Percentiles rank a stretch among this genome's conserved stretches.
Conservation (phyloP, 768 basidiomycete genomes). For the Amanita polypyramis region DNA sequence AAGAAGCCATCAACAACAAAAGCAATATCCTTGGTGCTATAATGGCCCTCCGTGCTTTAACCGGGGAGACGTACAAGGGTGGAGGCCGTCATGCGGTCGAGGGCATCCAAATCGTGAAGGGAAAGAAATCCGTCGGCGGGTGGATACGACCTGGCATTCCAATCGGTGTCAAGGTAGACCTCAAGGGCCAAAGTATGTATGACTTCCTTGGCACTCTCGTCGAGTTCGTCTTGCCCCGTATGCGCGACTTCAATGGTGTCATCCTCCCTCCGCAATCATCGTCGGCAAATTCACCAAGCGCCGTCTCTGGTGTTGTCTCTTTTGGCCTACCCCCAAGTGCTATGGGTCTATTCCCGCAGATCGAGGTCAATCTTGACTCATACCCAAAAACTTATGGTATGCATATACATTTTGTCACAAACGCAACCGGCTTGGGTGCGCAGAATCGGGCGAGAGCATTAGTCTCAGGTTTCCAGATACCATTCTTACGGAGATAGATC, state of each 20-base stretch:
- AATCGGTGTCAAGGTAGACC: constrained; percentile 80
- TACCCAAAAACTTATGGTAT: constrained; percentile 85
- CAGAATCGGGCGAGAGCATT: constrained; percentile 83
- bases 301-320: constrained; percentile 79
- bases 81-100: constrained; percentile 59
- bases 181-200: constrained; percentile 90
- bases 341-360: constrained; percentile 89
- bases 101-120: constrained; percentile 75
- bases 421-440: constrained; percentile 78
- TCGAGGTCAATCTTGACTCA: constrained; percentile 87
- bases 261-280: constrained; percentile 64
- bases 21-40: constrained; percentile 71
- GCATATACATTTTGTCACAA: constrained; percentile 91
- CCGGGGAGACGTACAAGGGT: constrained; percentile 68
- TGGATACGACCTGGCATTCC: constrained; percentile 84
- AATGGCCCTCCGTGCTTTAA: constrained; percentile 80
- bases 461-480: constrained; percentile 86
- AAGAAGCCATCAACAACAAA: constrained; percentile 65
- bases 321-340: constrained; percentile 80
- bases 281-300: constrained; percentile 61
- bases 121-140: constrained; percentile 57
- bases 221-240: constrained; percentile 91
- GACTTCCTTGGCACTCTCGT: constrained; percentile 81
- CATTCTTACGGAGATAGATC: constrained; percentile 48
- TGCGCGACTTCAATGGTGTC: constrained; percentile 85